Evolutionary conservation across 257 asterid genomes (phyloP).

Genomic region (Ophiorrhiza pumila): DNA sequence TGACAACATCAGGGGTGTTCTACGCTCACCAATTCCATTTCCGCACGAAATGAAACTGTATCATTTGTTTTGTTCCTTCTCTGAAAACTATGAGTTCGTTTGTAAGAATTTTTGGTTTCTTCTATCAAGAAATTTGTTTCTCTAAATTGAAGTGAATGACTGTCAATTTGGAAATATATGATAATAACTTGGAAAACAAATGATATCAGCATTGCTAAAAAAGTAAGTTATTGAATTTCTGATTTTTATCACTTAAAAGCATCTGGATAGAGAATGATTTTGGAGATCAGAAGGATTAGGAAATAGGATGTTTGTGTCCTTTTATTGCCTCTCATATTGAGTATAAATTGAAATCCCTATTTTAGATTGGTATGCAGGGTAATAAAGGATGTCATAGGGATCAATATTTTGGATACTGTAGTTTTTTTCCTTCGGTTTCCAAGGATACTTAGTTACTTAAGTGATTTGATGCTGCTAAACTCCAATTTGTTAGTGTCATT

Average conservation of each 20-base stretch:
- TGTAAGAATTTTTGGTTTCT: background rate
- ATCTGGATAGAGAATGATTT: background rate
- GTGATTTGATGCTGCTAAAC: background rate
- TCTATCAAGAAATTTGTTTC: background rate
- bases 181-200: background rate
- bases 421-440: background rate
- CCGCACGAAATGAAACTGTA: background rate
- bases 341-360: background rate
- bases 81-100: background rate
- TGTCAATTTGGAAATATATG: background rate
- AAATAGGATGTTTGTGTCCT: background rate
- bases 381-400: background rate
- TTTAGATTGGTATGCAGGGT: background rate
- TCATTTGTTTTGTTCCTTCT: too few species aligned
- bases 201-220: background rate
- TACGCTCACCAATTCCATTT: background rate
- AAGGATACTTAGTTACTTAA: background rate
- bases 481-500: background rate
- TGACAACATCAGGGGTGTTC: constrained; percentile 22
- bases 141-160: background rate
- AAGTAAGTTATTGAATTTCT: background rate
- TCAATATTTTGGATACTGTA: background rate
- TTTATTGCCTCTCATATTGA: background rate
- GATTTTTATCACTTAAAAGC: background rate
- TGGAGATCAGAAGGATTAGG: background rate